phyloP scores from a whole-genome alignment of 768 basidiomycete genomes.

The Mycena chlorophos region DNA sequence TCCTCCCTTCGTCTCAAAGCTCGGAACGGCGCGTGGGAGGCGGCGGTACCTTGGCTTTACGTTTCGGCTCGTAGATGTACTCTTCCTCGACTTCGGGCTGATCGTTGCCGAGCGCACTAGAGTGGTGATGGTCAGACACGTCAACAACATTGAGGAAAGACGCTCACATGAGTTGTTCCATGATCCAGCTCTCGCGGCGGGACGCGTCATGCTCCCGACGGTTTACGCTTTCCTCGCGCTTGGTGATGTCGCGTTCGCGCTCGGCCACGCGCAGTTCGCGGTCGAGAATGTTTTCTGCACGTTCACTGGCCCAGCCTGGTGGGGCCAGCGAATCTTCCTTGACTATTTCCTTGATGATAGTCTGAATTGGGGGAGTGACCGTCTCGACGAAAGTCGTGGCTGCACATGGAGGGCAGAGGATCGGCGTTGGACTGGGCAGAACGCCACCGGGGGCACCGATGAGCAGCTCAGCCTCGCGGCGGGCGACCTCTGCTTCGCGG shows the following conservation, averaged over 20 bases:
- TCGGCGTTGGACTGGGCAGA: slow-evolving; percentile 52
- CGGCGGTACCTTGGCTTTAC: slow-evolving; percentile 90
- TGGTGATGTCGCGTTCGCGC: slow-evolving; percentile 82
- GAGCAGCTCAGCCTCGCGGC: slow-evolving; percentile 83
- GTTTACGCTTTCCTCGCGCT: slow-evolving; percentile 83
- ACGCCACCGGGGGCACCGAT: slow-evolving; percentile 84
- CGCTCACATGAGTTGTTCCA: slow-evolving; percentile 86
- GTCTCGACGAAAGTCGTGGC: slow-evolving; percentile 57
- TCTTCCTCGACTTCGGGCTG: slow-evolving; percentile 75
- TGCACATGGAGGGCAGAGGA: slow-evolving; percentile 59
- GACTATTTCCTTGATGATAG: slow-evolving; percentile 85
- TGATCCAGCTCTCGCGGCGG: slow-evolving; percentile 86
- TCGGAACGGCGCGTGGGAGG: slow-evolving; percentile 84
- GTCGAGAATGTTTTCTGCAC: slow-evolving; percentile 79
- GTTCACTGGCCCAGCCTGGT: slow-evolving; percentile 77
- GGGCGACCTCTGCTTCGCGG: slow-evolving; percentile 86
- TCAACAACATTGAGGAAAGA: background rate
- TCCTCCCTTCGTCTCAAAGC: slow-evolving; percentile 88
- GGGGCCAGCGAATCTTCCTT: slow-evolving; percentile 79
- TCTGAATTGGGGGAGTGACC: slow-evolving; percentile 59
- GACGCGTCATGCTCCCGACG: slow-evolving; percentile 85
- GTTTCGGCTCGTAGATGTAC: slow-evolving; percentile 77
- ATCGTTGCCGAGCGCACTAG: slow-evolving; percentile 72
- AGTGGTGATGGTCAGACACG: slow-evolving; percentile 7
- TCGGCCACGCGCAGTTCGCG: slow-evolving; percentile 85